These are phyloP conservation scores for Diaporthe capsici DNA, from an alignment of 2,329 filamentous ascomycete species.

Conservation along the genomic window DNA sequence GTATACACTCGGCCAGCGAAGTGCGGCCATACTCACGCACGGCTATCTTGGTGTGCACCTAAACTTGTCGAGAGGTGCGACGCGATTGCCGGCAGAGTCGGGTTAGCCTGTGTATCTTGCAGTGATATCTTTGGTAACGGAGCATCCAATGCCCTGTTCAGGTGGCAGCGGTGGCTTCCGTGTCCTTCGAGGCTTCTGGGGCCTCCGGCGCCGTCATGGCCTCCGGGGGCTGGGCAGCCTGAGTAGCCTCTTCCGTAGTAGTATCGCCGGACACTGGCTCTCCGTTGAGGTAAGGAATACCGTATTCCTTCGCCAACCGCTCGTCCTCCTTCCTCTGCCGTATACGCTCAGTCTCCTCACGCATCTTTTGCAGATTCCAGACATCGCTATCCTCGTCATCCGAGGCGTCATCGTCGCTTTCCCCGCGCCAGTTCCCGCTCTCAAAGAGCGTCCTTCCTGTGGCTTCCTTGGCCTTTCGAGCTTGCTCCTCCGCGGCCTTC, in stretches of 20 bases:
- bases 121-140: conserved; percentile 16
- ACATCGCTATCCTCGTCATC: conserved; percentile 73
- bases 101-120: conserved; percentile 27
- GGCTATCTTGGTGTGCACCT: conserved; percentile 41
- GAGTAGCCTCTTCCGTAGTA: conserved; percentile 32
- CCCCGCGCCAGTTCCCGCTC: conserved; percentile 89
- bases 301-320: conserved; percentile 58
- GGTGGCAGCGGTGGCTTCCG: conserved; percentile 37
- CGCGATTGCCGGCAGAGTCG: conserved; percentile 34
- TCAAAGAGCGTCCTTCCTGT: conserved; percentile 97
- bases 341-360: conserved; percentile 86
- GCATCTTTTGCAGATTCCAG: conserved; percentile 87
- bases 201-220: not conserved
- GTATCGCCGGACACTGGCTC: conserved; percentile 41
- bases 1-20: conserved; percentile 28
- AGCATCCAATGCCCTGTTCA: conserved; percentile 22
- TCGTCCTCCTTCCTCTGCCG: conserved; percentile 85
- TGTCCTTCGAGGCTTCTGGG: conserved; percentile 6
- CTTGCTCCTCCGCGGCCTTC: conserved; percentile 94
- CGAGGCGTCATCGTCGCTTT: conserved; percentile 74
- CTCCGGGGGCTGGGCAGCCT: conserved; percentile 5
- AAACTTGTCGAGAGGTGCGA: conserved; percentile 41
- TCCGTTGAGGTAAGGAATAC: conserved; percentile 42
- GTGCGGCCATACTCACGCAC: conserved; percentile 36
- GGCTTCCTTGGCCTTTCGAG: conserved; percentile 91